Base-by-base conservation (phyloP, 768 basidiomycete genomes). In the Leccinum sublutescens region DNA sequence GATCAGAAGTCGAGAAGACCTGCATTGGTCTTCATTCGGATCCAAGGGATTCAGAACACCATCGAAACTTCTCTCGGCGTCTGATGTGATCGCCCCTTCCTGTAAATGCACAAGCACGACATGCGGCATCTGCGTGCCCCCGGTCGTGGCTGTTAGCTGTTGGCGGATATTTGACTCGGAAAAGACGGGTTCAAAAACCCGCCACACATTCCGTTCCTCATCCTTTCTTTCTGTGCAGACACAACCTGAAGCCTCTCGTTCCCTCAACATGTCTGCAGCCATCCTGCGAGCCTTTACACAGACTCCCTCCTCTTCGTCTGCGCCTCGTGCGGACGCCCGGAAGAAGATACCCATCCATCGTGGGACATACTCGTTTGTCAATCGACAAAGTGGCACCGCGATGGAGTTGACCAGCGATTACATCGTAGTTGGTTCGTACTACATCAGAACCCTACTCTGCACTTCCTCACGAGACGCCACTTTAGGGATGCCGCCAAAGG, bases 361-460 rank as follows among this genome's bases (percentile, higher is more conserved):
- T 55, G 71, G 71, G 52, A 71, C 71, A 1, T 72, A 72, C 57
- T 62, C 68, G 14, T 68, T 74, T 51, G 27, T 61, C 59, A 72
- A 72, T 50, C 66, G 71, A 54, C 72, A 74, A 61, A 72, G 72
- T 21, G 72, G 71, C 38, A 72, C 71, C 21, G 66, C 72, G 23
- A 68, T 72, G 66, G 71, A 70, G 48, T 60, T 72, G 66, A 33
- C 58, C 0, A 70, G 62, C 21, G 60, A 74, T 31, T 45, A 70
- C 23, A 40, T 56, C 17, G 40, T 71, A 51, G 61, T 72, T 23
- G 71, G 71, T 66, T 34, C 52, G 71, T 61, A 9, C 50, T 11
- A 43, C 23, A 11, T 8, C 50, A 17, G 12, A 17, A 45, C 6
- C 7, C 40, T 21, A 3, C 8, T 38, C 4, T 40, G 31, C 23